Conservation (phyloP, 306 rosid species). For the Ceratonia siliqua region DNA sequence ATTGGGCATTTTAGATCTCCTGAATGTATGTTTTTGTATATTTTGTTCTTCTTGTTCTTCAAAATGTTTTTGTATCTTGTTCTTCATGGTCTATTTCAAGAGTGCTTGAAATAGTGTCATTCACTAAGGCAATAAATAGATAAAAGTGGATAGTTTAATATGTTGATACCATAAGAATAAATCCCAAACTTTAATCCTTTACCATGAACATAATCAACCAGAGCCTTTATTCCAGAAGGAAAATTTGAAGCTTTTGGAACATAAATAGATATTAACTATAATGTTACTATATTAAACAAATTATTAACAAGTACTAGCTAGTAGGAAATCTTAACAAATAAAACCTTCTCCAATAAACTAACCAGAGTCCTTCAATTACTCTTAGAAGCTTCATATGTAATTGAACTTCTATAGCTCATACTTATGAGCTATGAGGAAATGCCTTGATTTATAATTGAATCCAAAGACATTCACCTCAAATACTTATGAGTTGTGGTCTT, state of each 20-base stretch:
- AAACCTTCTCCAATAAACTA: neutral
- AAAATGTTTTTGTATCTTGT: conserved; percentile 71
- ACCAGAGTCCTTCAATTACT: neutral
- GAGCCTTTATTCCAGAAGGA: conserved; percentile 71
- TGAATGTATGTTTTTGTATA: too few species aligned
- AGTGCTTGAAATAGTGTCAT: too few species aligned
- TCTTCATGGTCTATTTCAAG: conserved; percentile 56
- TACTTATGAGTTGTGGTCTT: too few species aligned
- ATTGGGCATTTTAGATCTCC: too few species aligned
- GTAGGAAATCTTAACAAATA: neutral
- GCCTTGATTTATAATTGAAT: too few species aligned
- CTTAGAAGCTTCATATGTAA: neutral
- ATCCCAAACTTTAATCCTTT: conserved; percentile 72
- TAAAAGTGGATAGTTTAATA: too few species aligned
- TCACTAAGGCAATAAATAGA: too few species aligned
- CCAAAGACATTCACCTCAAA: too few species aligned
- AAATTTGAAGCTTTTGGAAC: conserved; percentile 61
- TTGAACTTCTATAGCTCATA: neutral
- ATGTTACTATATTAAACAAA: neutral
- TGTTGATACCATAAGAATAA: conserved; percentile 65
- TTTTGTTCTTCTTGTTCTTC: too few species aligned
- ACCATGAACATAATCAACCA: conserved; percentile 70
- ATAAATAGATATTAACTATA: neutral
- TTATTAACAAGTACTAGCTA: neutral
- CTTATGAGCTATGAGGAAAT: too few species aligned